Evolutionary conservation across 2,329 filamentous ascomycete genomes (phyloP), one percentile per base, ranked within the genome.

Genomic region (Hypomyces rosellus): DNA sequence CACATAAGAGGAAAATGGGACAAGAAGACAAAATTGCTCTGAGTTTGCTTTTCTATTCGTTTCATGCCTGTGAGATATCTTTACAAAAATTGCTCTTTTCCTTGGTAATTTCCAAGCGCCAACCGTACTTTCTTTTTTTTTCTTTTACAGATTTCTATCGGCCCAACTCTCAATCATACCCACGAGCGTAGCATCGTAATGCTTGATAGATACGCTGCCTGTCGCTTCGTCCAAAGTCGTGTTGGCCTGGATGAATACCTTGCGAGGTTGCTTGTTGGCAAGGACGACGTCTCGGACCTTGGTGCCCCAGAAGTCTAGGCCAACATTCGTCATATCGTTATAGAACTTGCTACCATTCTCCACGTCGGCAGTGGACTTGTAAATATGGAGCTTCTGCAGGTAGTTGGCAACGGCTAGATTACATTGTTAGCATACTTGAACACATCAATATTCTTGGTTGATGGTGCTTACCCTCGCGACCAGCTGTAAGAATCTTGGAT

Each of bases 191-290:
- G 90, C 78, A 59, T 95, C 88, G 69, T 96, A 96, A 71, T 96
- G 89, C 72, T 85, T 88, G 68, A 96, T 69, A 13, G 75, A 77
- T 30, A 95, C 88, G 65, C 84, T 80, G 51, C 86, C 88, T 1
- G 78, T 81, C 12, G 77, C 71, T 65, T 81, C 77, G 54, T 86
- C 81, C 38, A 93, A 64, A 50, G 84, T 78, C 0, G 92, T 96
- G 68, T 95, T 97, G 53, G 89, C 89, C 73, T 96, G 91, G 48
- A 96, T 89, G 72, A 95, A 96, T 41, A 96, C 85, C 74, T 91
- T 91, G 53, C 87, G 74, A n/a, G 88, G 87, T 69, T 88, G 86
- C 72, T 89, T 89, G 69, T 88, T 87, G 60, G 77, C 75, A 39
- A 92, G 69, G 20, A 92, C 87, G 53, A 88, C 79, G 43, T 86